Evolutionary conservation across 106 monocot species (phyloP), one percentile per base, ranked within the genome.

Genomic region (Apostasia shenzhenica): DNA sequence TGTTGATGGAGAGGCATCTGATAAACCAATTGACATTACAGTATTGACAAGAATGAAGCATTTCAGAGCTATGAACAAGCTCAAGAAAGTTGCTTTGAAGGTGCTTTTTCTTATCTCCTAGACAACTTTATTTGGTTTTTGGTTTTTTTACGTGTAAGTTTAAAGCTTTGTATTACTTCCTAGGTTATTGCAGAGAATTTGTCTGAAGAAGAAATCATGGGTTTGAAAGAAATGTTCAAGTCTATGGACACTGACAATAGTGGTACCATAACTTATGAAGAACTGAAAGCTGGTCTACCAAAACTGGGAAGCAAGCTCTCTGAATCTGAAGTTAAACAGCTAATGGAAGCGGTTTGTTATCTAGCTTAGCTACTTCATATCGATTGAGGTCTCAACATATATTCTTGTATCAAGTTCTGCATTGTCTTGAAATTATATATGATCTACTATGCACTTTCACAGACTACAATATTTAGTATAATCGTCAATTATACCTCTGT

Each of bases 141-240:
- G 46, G 40, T 41, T 41, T 51, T 51, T 61, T 50, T 40, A n/a
- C 8, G 57, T 48, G 74, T 48, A 70, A 14, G 43, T 3, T 53
- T 12, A 41, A 77, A 51, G 26, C 1, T 53, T 49, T 58, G 8
- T 48, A 63, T 49, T 40, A 57, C 63, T 59, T 62, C 13, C 37
- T 56, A 93, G 92, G 88, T 93, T 51, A 86, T 93, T 71, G 92
- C 92, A 41, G 86, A 93, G 66, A 89, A 86, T 63, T 76, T 93
- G 14, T 93, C 88, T 49, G 92, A 93, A 72, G 89, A 93, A 69
- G 89, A 93, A 75, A 93, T 89, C 48, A 79, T 78, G 77, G 93
- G 93, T 61, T 66, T 93, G 74, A 93, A 89, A 75, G 88, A 89
- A 72, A 83, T 93, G 83, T 93, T 93, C 69, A 89, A 75, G 73